These are phyloP conservation scores for Cercospora citrullina DNA, from an alignment of 2,329 filamentous ascomycete genomes.

Conservation along the genomic window DNA sequence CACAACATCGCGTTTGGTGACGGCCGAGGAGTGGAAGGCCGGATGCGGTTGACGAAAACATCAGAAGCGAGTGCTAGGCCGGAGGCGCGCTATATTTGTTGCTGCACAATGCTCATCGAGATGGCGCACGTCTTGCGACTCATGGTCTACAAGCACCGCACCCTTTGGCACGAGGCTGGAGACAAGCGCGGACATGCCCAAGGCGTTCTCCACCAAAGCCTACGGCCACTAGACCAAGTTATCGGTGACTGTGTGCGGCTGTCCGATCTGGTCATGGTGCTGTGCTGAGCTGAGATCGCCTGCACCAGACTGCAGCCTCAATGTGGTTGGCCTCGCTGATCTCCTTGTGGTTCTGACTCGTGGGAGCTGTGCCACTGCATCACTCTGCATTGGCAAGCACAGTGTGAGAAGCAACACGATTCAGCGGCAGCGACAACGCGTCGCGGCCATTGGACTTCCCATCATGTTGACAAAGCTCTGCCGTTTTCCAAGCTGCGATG, in stretches of 20 bases:
- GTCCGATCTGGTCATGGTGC: constrained; percentile 14
- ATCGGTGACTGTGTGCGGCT: constrained; percentile 1
- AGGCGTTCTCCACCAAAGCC: constrained; percentile 8
- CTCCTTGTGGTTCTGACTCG: constrained; percentile 19
- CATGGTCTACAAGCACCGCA: constrained; percentile 13
- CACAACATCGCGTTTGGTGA: constrained; percentile 17
- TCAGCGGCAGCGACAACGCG: constrained; percentile 8
- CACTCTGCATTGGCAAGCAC: constrained; percentile 16
- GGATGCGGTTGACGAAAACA: constrained; percentile 15
- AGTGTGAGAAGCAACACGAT: constrained; percentile 17
- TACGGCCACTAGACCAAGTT: neutral
- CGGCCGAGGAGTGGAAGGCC: constrained; percentile 16
- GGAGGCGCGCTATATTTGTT: constrained; percentile 22
- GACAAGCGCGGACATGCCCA: constrained; percentile 14
- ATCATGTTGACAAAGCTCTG: neutral
- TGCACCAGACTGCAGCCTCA: constrained; percentile 13
- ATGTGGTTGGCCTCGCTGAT: constrained; percentile 22
- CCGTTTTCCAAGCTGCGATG: neutral
- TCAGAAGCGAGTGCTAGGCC: constrained; percentile 4
- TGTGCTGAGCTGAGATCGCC: constrained; percentile 10
- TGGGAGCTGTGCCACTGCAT: constrained; percentile 21
- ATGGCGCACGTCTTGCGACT: constrained; percentile 21
- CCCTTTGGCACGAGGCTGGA: constrained; percentile 13
- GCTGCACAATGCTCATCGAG: constrained; percentile 10
- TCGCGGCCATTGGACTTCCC: constrained; percentile 9